phyloP scores from a whole-genome alignment of 176 grass and related monocot genomes.

The Pontederia paniculata region DNA sequence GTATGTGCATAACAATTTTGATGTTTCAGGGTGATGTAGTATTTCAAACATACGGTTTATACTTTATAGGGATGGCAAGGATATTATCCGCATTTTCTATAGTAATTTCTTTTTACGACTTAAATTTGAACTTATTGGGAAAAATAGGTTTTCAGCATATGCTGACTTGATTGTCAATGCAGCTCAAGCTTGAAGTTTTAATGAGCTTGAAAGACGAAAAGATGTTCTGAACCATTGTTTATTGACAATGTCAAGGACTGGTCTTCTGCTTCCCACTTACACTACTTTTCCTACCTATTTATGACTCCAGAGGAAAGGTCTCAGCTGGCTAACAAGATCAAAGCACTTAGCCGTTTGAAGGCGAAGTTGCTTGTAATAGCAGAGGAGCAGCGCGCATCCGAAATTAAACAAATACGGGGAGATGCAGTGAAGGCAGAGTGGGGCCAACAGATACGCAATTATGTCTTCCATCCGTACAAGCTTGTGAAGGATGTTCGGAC shows the following conservation, averaged over 20 bases:
- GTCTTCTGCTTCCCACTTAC: not conserved
- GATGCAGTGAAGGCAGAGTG: constrained; percentile 91
- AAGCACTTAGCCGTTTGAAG: constrained; percentile 74
- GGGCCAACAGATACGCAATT: constrained; percentile 98
- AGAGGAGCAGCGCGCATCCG: constrained; percentile 77
- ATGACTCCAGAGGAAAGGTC: constrained; percentile 60
- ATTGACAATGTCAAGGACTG: not conserved
- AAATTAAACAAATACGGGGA: constrained; percentile 89
- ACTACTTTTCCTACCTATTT: not conserved
- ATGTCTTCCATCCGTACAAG: constrained; percentile 97
- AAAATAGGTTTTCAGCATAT: too few relatives aligned
- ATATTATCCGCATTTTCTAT: too few relatives aligned
- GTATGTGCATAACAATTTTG: too few relatives aligned
- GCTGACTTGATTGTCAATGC: too few relatives aligned
- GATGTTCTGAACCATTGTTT: not conserved
- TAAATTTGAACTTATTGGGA: too few relatives aligned
- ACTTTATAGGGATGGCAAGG: too few relatives aligned
- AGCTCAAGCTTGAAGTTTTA: too few relatives aligned
- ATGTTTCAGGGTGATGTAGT: too few relatives aligned
- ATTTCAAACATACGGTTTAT: too few relatives aligned
- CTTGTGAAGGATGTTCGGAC: constrained; percentile 92
- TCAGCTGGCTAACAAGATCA: constrained; percentile 87
- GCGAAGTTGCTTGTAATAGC: constrained; percentile 80
- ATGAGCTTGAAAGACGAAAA: too few relatives aligned
- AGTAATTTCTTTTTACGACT: too few relatives aligned